These are phyloP conservation scores for Fusarium drepaniforme DNA, from an alignment of 2,329 filamentous ascomycete genomes.

Conservation along the genomic window DNA sequence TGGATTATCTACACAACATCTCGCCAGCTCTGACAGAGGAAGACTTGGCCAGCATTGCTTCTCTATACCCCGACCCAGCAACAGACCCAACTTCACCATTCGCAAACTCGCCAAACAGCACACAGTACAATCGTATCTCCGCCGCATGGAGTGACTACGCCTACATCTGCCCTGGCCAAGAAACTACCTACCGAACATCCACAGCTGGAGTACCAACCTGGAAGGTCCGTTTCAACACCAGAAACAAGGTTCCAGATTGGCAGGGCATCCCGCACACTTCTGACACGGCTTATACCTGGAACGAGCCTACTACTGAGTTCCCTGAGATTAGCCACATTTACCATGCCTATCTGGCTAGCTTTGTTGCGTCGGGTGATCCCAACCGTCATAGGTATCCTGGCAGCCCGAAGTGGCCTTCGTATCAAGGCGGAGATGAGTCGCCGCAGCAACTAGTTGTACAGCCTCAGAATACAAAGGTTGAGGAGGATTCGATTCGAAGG, in stretches of 20 bases:
- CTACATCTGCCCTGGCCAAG: conserved; percentile 59
- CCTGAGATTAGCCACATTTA: conserved; percentile 52
- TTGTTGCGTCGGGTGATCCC: conserved; percentile 51
- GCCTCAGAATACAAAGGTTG: conserved; percentile 46
- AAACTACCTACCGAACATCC: conserved; percentile 55
- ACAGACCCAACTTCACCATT: conserved; percentile 50
- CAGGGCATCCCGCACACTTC: conserved; percentile 54
- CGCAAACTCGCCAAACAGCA: conserved; percentile 53
- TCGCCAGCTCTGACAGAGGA: conserved; percentile 45
- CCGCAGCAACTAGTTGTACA: conserved; percentile 49
- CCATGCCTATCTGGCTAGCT: conserved; percentile 53
- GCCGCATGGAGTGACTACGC: conserved; percentile 59
- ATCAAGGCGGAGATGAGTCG: conserved; percentile 7
- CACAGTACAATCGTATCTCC: conserved; percentile 58
- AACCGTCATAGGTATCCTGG: conserved; percentile 43
- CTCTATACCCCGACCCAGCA: conserved; percentile 52
- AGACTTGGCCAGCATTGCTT: conserved; percentile 45
- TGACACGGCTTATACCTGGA: conserved; percentile 52
- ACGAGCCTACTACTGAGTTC: conserved; percentile 49
- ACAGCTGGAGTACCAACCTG: conserved; percentile 49
- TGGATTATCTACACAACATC: conserved; percentile 52
- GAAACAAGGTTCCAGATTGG: conserved; percentile 49
- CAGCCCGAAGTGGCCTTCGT: conserved; percentile 34
- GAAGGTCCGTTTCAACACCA: conserved; percentile 55
- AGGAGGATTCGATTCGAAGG: conserved; percentile 48